Base-by-base conservation (phyloP, 306 rosid genomes). In the Cicer judaicum region DNA sequence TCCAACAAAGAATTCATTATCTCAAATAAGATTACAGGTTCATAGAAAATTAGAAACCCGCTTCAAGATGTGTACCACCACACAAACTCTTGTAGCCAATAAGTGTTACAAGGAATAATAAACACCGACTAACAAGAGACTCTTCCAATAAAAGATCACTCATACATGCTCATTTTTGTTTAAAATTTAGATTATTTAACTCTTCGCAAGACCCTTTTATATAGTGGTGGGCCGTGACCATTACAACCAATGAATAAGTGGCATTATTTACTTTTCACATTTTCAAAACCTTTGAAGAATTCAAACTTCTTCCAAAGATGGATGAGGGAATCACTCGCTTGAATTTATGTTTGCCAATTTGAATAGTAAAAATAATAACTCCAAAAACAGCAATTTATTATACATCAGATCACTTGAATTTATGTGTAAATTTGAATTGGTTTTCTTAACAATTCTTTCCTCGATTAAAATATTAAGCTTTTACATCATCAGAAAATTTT, bases 211-310 rank as follows among this genome's bases (percentile, higher is more conserved):
- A 49, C 55, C 55, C 14, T 16, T n/a, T 49, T 49, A 49, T 49
- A n/a, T 49, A n/a, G 8, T 49, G 18, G 19, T n/a, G 55, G 55
- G 55, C 12, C n/a, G 19, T 13, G 18, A 49, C 7, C 8, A 13
- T 49, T 49, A 49, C 19, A n/a, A 8, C 8, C 55, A 49, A 49
- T 49, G 3, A n/a, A 19, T 24, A 54, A 18, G 34, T 9, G 34
- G 61, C 61, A 18, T 54, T 54, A 54, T 54, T 8, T 54, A 54
- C 61, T 54, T 18, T 54, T 54, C 34, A 54, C 6, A 54, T 18
- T 54, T 54, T 54, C 12, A 54, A 53, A 18, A 53, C 56, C 21
- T 14, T 6, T 2, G 21, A 52, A 52, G 14, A 52, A 1, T 52
- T 52, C 8, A 19, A 52, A 52, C 61, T 18, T 49, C 19, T n/a